Percentiles rank a stretch among this genome's conserved stretches.
These are phyloP conservation scores for Yamadazyma friedrichii DNA, from an alignment of 1,139 yeast species.

Conservation along the genomic window DNA sequence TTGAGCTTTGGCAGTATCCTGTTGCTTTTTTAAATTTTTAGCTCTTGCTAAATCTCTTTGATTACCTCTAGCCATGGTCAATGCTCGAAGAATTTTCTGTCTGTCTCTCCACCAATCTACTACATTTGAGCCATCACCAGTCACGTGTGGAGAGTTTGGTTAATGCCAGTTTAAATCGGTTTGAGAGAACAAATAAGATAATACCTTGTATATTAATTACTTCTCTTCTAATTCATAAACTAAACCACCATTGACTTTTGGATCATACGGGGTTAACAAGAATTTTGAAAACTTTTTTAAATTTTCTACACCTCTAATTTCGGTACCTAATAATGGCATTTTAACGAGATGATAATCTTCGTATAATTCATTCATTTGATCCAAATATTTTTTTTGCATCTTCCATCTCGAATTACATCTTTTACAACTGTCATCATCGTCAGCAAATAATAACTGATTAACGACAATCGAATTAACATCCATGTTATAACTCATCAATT, in stretches of 20 bases:
- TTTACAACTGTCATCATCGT: slow-evolving; percentile 68
- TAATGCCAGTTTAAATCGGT: no score
- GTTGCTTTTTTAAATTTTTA: slow-evolving; percentile 79
- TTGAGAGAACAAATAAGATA: not conserved
- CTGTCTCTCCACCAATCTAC: not conserved
- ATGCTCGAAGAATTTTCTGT: not conserved
- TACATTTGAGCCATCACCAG: not conserved
- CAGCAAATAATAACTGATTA: slow-evolving; percentile 87
- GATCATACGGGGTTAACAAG: slow-evolving; percentile 68
- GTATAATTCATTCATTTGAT: slow-evolving; percentile 90
- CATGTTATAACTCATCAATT: slow-evolving; percentile 88
- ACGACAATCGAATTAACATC: slow-evolving; percentile 95
- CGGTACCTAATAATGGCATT: slow-evolving; percentile 91
- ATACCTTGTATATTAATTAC: slow-evolving; percentile 15
- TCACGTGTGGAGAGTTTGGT: no score
- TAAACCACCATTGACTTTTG: slow-evolving; percentile 55
- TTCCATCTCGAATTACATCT: slow-evolving; percentile 92
- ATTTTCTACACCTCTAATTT: slow-evolving; percentile 88
- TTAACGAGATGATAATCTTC: slow-evolving; percentile 94
- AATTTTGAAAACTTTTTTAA: slow-evolving; percentile 74
- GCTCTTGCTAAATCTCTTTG: slow-evolving; percentile 94
- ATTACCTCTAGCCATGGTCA: slow-evolving; percentile 85
- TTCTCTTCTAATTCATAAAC: slow-evolving; percentile 67
- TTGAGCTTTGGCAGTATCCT: slow-evolving; percentile 52
- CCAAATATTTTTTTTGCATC: slow-evolving; percentile 93